These are phyloP conservation scores for Galerina marginata DNA, from an alignment of 768 basidiomycete genomes.

Conservation along the genomic window DNA sequence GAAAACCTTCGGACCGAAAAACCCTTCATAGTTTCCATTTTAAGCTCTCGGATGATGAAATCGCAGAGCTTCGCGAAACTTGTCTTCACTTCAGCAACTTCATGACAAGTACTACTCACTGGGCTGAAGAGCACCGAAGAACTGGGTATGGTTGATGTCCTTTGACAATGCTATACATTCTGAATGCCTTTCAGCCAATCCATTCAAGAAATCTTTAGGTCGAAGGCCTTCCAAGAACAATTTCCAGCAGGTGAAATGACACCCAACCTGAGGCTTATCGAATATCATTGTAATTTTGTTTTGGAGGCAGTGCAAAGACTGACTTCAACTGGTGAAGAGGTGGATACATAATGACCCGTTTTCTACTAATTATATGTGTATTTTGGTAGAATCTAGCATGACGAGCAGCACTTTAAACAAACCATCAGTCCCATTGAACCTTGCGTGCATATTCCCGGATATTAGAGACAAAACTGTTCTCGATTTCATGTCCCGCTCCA, in stretches of 20 bases:
- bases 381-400: neutral
- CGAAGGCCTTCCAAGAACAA: neutral
- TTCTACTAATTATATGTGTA: too few relatives aligned
- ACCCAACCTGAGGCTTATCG: constrained; percentile 23
- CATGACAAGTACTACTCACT: constrained; percentile 22
- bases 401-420: neutral
- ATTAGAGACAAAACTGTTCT: constrained; percentile 73
- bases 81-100: constrained; percentile 9
- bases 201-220: constrained; percentile 18
- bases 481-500: constrained; percentile 75
- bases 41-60: constrained; percentile 22
- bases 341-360: neutral
- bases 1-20: constrained; percentile 7
- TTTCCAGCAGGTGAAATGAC: neutral
- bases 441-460: constrained; percentile 77
- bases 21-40: constrained; percentile 23
- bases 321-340: constrained; percentile 20
- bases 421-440: constrained; percentile 76
- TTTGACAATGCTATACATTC: neutral
- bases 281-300: constrained; percentile 30
- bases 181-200: constrained; percentile 23
- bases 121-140: constrained; percentile 26
- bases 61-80: constrained; percentile 15
- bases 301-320: constrained; percentile 19
- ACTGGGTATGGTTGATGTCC: constrained; percentile 6